phyloP scores from a whole-genome alignment of 2,329 filamentous ascomycete genomes.

The Botrytis hyacinthi region DNA sequence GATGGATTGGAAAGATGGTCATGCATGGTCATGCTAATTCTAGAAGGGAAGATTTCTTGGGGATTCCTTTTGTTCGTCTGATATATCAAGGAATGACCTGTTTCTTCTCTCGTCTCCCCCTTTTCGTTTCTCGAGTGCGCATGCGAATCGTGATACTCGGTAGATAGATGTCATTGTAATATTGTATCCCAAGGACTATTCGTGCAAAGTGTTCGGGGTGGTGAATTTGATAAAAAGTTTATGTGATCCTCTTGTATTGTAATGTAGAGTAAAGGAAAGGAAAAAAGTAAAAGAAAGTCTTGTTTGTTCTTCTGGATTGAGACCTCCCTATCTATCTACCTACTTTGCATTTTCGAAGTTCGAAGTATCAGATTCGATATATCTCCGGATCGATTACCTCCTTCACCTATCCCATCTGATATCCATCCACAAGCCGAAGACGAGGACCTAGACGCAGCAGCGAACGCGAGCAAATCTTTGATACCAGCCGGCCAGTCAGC shows the following conservation, averaged over 20 bases:
- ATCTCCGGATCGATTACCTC: background rate
- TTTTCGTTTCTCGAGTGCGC: background rate
- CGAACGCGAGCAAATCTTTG: background rate
- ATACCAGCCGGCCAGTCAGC: background rate
- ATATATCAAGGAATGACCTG: slow-evolving; percentile 12
- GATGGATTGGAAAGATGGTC: background rate
- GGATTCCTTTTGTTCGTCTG: background rate
- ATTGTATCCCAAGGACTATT: background rate
- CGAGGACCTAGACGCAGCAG: background rate
- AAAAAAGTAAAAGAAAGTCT: background rate
- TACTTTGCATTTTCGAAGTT: background rate
- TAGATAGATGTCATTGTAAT: background rate
- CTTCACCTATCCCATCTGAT: background rate
- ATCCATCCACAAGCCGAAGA: background rate
- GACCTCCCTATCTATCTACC: background rate
- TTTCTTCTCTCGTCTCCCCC: background rate
- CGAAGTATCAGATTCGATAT: background rate
- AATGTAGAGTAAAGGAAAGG: background rate
- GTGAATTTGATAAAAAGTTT: background rate
- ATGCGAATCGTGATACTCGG: background rate
- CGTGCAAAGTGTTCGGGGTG: background rate
- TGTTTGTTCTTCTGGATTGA: background rate
- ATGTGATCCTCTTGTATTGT: background rate
- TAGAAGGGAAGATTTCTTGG: background rate
- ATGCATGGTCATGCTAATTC: background rate